A percentile compares a stretch with the other conserved stretches of the same genome.
Conservation (phyloP, 2,329 filamentous ascomycete genomes). For the Monilinia aucupariae region DNA sequence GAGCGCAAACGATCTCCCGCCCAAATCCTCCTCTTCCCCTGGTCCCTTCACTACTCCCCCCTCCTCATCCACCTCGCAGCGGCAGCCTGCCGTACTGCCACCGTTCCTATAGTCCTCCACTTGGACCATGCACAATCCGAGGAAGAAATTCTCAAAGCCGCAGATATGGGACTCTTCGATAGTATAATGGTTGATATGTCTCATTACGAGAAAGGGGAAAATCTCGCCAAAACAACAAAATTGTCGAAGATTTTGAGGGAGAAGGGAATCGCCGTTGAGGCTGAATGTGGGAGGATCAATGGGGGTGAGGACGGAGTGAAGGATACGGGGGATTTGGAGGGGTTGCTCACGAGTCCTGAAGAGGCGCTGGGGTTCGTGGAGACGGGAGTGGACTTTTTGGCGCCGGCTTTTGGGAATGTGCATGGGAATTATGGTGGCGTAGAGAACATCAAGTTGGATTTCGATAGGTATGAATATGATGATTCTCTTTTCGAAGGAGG, state of each 20-base stretch:
- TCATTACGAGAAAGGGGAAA: slow-evolving; percentile 66
- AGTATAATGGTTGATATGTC: slow-evolving; percentile 75
- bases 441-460: slow-evolving; percentile 36
- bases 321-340: slow-evolving; percentile 58
- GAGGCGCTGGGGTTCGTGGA: slow-evolving; percentile 57
- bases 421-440: slow-evolving; percentile 54
- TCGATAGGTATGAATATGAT: slow-evolving; percentile 33
- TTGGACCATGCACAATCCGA: slow-evolving; percentile 59
- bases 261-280: slow-evolving; percentile 60
- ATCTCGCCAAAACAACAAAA: slow-evolving; percentile 59
- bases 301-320: slow-evolving; percentile 70
- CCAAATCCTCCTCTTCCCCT: slow-evolving; percentile 68
- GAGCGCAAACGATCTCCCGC: slow-evolving; percentile 60
- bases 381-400: slow-evolving; percentile 61
- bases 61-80: slow-evolving; percentile 51
- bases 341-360: slow-evolving; percentile 56
- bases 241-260: slow-evolving; percentile 46
- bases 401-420: slow-evolving; percentile 63
- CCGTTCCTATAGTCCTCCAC: slow-evolving; percentile 57
- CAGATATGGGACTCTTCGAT: slow-evolving; percentile 58
- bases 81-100: slow-evolving; percentile 48
- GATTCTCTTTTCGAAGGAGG: neutral
- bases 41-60: slow-evolving; percentile 57
- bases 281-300: slow-evolving; percentile 65
- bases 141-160: slow-evolving; percentile 50